Percentiles rank a stretch among this genome's conserved stretches.
Evolutionary conservation across 805 yeast species (phyloP).

Genomic region (Diddensiella santjacobensis): DNA sequence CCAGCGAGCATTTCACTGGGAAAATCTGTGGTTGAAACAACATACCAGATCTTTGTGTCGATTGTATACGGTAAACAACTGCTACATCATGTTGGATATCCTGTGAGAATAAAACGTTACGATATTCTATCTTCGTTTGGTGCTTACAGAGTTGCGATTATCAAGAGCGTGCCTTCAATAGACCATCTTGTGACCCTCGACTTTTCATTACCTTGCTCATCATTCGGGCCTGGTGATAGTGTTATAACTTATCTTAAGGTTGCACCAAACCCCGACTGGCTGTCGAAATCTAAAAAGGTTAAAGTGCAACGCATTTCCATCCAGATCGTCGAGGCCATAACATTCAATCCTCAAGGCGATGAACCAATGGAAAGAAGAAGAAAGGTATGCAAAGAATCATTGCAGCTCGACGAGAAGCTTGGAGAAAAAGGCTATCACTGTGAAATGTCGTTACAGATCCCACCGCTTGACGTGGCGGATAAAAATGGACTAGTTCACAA

Average conservation of each 20-base stretch:
- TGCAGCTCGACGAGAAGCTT: conserved; percentile 29
- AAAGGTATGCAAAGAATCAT: conserved; percentile 29
- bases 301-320: conserved; percentile 34
- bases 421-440: conserved; percentile 23
- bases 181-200: conserved; percentile 37
- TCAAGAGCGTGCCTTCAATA: conserved; percentile 24
- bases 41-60: conserved; percentile 35
- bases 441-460: conserved; percentile 31
- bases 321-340: conserved; percentile 36
- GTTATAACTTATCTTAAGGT: conserved; percentile 30
- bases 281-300: conserved; percentile 34
- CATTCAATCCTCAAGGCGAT: conserved; percentile 30
- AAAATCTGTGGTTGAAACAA: conserved; percentile 31
- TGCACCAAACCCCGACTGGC: conserved; percentile 37
- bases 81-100: conserved; percentile 28
- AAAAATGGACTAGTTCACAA: conserved; percentile 29
- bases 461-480: conserved; percentile 23
- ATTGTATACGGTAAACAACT: conserved; percentile 24
- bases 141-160: conserved; percentile 31
- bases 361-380: conserved; percentile 32
- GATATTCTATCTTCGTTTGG: conserved; percentile 40
- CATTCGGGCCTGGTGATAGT: conserved; percentile 39
- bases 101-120: conserved; percentile 35
- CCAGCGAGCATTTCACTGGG: conserved; percentile 36
- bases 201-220: conserved; percentile 32